phyloP scores from a whole-genome alignment of 2,329 filamentous ascomycete genomes.

The Neonectria sp. region DNA sequence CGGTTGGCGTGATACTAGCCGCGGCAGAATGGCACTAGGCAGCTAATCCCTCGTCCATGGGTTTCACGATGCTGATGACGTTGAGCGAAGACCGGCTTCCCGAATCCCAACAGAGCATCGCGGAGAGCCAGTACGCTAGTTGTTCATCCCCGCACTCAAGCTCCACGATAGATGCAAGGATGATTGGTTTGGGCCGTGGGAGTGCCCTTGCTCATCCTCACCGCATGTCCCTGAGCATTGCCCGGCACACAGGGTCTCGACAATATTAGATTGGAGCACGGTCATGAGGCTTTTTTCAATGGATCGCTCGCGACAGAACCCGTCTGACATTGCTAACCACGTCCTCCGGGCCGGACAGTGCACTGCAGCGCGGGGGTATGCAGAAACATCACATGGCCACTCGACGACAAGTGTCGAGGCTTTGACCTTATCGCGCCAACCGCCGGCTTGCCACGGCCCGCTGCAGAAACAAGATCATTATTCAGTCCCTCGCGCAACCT shows the following conservation, averaged over 20 bases:
- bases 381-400: slow-evolving; percentile 31
- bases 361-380: slow-evolving; percentile 30
- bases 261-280: slow-evolving; percentile 28
- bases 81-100: slow-evolving; percentile 33
- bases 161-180: slow-evolving; percentile 40
- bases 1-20: slow-evolving; percentile 13
- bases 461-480: slow-evolving; percentile 16
- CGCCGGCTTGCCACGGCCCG: slow-evolving; percentile 1
- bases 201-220: slow-evolving; percentile 39
- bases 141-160: slow-evolving; percentile 45
- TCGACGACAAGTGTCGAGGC: slow-evolving; percentile 5
- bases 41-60: slow-evolving; percentile 33
- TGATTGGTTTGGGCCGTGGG: slow-evolving; percentile 40
- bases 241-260: slow-evolving; percentile 29
- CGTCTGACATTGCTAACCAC: slow-evolving; percentile 16
- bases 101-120: slow-evolving; percentile 43
- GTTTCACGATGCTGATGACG: slow-evolving; percentile 39
- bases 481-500: slow-evolving; percentile 8
- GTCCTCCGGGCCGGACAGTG: slow-evolving; percentile 24
- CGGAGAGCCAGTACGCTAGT: slow-evolving; percentile 29
- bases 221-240: slow-evolving; percentile 43
- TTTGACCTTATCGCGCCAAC: slow-evolving; percentile 26
- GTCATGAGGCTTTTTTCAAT: slow-evolving; percentile 41
- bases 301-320: slow-evolving; percentile 26
- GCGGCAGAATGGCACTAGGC: slow-evolving; percentile 12